Evolutionary conservation across 208 protist species (phyloP), one percentile per base, ranked within the genome.

Genomic region (Acanthamoeba sp.): DNA sequence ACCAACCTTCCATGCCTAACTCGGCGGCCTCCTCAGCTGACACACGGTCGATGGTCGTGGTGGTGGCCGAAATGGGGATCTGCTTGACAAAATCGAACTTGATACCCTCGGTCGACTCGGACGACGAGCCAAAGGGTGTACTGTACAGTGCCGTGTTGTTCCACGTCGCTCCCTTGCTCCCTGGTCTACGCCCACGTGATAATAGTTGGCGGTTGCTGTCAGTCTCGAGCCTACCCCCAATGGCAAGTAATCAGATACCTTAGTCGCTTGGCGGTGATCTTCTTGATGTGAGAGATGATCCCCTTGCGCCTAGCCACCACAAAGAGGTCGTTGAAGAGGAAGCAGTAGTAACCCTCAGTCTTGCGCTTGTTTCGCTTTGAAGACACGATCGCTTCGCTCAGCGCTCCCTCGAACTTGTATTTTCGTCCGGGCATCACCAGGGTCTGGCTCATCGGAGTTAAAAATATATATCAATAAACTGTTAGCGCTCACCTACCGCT

Each of bases 261-360:
- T 59, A 87, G 22, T 59, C 78, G 78, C 78, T 87, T 87, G 45
- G 78, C 78, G 22, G 78, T 87, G 78, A 87, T 87, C 78, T 87
- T 87, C 78, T 87, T 87, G 78, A 87, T 87, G 45, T 87, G 78
- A 2, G 78, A 87, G 78, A 87, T 87, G 78, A 87, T 50, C 2
- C 78, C 78, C 78, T 87, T 87, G n/a, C 78, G 78, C 78, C 42
- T 59, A 45, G 78, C 78, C 48, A 87, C 78, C 24, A 87, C 78
- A 45, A 87, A 87, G 2, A 87, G 78, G 22, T 87, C 78, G 48
- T 87, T 87, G 78, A 87, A 87, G 48, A 87, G 78, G 78, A 87
- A 87, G 78, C 78, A 87, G 42, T 87, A 87, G 45, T 87, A 87
- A 45, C 42, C 29, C 27, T 87, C 78, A 6, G 48, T 59, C 48